Evolutionary conservation across 78 protist genomes (phyloP).

Genomic region (Dictyostelium brefeldianum): DNA sequence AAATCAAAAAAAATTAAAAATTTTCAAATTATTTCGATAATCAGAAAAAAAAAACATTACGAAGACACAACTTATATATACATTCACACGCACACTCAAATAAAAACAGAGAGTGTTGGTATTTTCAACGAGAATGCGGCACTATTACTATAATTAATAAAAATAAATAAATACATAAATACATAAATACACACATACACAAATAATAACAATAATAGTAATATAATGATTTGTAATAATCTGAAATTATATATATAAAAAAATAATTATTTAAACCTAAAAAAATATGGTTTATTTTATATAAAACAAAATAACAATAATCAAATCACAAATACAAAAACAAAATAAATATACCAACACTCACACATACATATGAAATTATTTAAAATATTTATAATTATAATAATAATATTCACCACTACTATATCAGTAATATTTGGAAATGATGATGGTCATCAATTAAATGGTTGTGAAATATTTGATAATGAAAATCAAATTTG

Average conservation of each 20-base stretch:
- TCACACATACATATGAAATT: too few species aligned
- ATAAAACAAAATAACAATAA: too few species aligned
- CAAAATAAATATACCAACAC: too few species aligned
- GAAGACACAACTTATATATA: too few species aligned
- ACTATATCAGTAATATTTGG: background rate
- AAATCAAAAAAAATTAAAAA: background rate
- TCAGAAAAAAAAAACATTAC: background rate
- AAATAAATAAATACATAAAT: background rate
- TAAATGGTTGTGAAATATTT: constrained; percentile 2
- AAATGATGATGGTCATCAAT: background rate
- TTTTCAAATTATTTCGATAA: background rate
- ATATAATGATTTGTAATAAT: background rate
- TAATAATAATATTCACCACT: too few species aligned
- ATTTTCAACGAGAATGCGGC: constrained; percentile 17
- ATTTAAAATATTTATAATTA: too few species aligned
- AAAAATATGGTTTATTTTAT: too few species aligned
- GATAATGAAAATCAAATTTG: background rate
- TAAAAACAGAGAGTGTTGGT: background rate
- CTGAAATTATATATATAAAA: too few species aligned
- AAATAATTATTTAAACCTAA: too few species aligned
- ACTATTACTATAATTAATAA: background rate
- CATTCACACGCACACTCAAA: too few species aligned
- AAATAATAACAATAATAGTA: background rate
- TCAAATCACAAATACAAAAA: too few species aligned
- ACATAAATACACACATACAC: background rate